phyloP scores from a whole-genome alignment of 805 yeast genomes.

The Teunomyces pallodes region DNA sequence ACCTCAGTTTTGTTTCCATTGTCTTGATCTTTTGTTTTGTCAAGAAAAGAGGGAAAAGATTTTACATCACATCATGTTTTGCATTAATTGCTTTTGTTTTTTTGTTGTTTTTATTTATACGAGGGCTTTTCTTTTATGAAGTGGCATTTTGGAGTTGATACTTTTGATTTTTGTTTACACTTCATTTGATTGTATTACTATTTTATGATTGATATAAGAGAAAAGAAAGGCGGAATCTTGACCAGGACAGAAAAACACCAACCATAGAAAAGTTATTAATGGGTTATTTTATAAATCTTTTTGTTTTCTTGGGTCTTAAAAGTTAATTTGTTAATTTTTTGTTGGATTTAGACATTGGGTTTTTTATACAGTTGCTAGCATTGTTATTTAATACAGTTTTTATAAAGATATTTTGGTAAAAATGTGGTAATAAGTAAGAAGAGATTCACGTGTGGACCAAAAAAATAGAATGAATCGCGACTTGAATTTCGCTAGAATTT shows the following conservation, averaged over 20 bases:
- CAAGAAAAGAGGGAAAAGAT: slow-evolving; percentile 19
- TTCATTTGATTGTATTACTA: slow-evolving; percentile 13
- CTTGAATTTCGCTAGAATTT: too few species aligned
- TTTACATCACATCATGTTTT: slow-evolving; percentile 13
- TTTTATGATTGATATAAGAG: slow-evolving; percentile 5
- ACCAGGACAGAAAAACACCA: slow-evolving; percentile 14
- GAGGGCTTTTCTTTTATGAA: slow-evolving; percentile 10
- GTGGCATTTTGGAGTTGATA: slow-evolving; percentile 5
- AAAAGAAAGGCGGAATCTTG: slow-evolving; percentile 7
- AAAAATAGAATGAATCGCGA: background rate
- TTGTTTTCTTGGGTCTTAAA: slow-evolving; percentile 19
- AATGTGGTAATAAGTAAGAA: background rate
- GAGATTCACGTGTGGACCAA: background rate
- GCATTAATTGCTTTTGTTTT: slow-evolving; percentile 25
- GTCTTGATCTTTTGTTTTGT: slow-evolving; percentile 22
- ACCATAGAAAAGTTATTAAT: slow-evolving; percentile 22
- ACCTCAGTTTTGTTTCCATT: slow-evolving; percentile 13
- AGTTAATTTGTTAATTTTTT: slow-evolving; percentile 19
- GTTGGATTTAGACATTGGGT: slow-evolving; percentile 45
- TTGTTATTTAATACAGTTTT: slow-evolving; percentile 21
- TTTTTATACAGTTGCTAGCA: slow-evolving; percentile 9
- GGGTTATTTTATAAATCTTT: slow-evolving; percentile 24
- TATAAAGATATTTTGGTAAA: slow-evolving; percentile 15
- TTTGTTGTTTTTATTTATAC: slow-evolving; percentile 14
- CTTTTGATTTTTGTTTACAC: slow-evolving; percentile 3